Evolutionary conservation across 2,329 filamentous ascomycete species (phyloP).

Genomic region (Drechslerella dactyloides): DNA sequence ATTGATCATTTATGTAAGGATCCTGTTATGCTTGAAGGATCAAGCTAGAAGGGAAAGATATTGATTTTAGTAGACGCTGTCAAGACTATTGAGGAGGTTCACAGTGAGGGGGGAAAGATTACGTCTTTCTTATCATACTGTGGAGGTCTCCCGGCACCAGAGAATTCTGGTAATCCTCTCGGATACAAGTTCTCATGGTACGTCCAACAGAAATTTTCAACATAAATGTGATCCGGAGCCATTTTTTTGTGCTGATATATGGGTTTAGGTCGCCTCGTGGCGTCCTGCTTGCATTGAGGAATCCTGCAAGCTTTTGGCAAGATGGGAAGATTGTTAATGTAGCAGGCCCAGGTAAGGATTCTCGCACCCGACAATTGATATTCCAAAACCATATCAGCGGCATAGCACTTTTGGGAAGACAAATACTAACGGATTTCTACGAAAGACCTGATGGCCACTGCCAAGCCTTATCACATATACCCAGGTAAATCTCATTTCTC

Average conservation of each 20-base stretch:
- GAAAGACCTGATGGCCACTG: slow-evolving; percentile 73
- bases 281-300: slow-evolving; percentile 83
- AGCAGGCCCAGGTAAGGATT: slow-evolving; percentile 60
- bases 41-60: slow-evolving; percentile 63
- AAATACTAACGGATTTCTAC: slow-evolving; percentile 59
- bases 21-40: slow-evolving; percentile 38
- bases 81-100: slow-evolving; percentile 86
- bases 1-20: slow-evolving; percentile 69
- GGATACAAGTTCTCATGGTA: slow-evolving; percentile 87
- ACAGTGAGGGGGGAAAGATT: slow-evolving; percentile 85
- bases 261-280: slow-evolving; percentile 68
- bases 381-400: too few relatives aligned
- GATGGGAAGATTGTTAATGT: slow-evolving; percentile 72
- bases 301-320: slow-evolving; percentile 81
- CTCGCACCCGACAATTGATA: not conserved
- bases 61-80: slow-evolving; percentile 66
- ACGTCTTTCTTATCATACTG: slow-evolving; percentile 82
- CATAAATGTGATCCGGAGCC: not conserved
- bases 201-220: not conserved
- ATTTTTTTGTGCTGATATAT: not conserved
- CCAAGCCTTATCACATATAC: slow-evolving; percentile 90
- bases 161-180: slow-evolving; percentile 83
- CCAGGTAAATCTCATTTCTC: slow-evolving; percentile 61
- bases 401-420: not conserved
- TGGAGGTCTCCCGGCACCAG: slow-evolving; percentile 74